Base-by-base conservation (phyloP, 2,329 filamentous ascomycete species). In the Raffaelea deltoideospora region DNA sequence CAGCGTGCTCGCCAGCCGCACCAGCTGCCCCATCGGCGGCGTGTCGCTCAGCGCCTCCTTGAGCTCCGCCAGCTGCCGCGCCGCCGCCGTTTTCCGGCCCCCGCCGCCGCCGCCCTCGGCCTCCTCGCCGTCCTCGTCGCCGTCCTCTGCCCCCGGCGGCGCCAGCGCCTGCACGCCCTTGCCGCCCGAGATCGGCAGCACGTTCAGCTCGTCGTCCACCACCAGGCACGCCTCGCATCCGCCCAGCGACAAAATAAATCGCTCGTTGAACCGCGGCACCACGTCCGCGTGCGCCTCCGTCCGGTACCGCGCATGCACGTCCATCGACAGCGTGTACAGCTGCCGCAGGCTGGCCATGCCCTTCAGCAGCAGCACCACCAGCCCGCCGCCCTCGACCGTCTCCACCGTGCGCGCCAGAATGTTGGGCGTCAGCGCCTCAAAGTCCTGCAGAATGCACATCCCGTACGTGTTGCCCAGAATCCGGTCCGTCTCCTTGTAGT, bases 401-500 rank as follows among this genome's bases (percentile, higher is more conserved):
- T 98, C 92, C 47, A 98, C 84, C 1, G 87, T 95, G 43, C 88
- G 75, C 18, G 90, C 90, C 23, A 98, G 72, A 45, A 95, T 69
- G 53, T 98, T 98, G n/a, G 90, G 90, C 10, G 90, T 98, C 47
- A 98, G 73, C 29, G 87, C 90, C 59, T 98, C 90, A 50, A 98
- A 98, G 54, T 98, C 90, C 58, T 98, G 90, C 48, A 98, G 63
- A 45, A 98, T 93, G 56, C 86, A 95, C 51, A 47, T 46, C 33
- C 43, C 44, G 54, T 90, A 98, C 31, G 90, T 98, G 57, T 96
- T 93, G 55, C 90, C 90, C 39, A 96, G 61, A 53, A 98, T 95
- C 67, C 95, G 96, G 52, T 98, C 90, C 21, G 90, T 96, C 64
- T 98, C 90, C 62, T 98, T 98, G 67, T 98, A 98, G 69, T 94